Percentiles rank a stretch among this genome's conserved stretches.
phyloP scores from a whole-genome alignment of 2,329 filamentous ascomycete genomes.

The Phyllosticta paracitricarpa region DNA sequence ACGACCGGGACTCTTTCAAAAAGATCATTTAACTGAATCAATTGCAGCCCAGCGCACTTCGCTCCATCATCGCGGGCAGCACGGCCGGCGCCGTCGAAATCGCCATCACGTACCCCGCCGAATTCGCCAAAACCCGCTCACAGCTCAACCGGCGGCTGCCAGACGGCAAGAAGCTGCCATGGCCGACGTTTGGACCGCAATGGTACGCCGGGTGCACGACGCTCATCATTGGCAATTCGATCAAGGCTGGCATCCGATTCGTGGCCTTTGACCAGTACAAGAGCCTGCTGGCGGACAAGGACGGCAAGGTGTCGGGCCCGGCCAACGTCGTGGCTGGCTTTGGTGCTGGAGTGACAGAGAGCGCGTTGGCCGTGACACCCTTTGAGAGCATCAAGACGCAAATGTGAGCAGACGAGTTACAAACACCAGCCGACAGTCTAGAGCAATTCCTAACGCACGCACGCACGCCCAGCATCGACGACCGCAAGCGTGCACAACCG shows the following conservation, averaged over 20 bases:
- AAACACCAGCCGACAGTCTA: no score
- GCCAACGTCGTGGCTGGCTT: constrained; percentile 89
- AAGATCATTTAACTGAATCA: background rate
- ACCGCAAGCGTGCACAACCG: constrained; percentile 76
- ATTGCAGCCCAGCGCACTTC: constrained; percentile 61
- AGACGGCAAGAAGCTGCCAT: constrained; percentile 78
- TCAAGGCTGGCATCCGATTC: constrained; percentile 93
- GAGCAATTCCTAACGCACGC: background rate
- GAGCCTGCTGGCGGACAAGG: constrained; percentile 64
- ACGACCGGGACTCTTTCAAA: background rate
- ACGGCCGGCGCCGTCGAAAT: constrained; percentile 95
- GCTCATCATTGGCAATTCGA: constrained; percentile 88
- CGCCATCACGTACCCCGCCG: constrained; percentile 87
- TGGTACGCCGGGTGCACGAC: constrained; percentile 99
- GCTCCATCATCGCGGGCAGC: constrained; percentile 84
- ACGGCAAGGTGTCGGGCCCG: constrained; percentile 83
- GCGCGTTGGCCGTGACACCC: constrained; percentile 83
- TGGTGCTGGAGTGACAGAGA: constrained; percentile 89
- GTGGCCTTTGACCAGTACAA: constrained; percentile 97
- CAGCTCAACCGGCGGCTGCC: constrained; percentile 82
- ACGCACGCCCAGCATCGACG: constrained; percentile 61
- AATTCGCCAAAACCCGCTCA: constrained; percentile 92
- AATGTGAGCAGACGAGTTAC: constrained; percentile 35
- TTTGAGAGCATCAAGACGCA: constrained; percentile 99
- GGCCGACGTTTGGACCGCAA: constrained; percentile 84